Conservation (phyloP, 2,329 filamentous ascomycete genomes). For the Hymenotorrendiella dingleyae region DNA sequence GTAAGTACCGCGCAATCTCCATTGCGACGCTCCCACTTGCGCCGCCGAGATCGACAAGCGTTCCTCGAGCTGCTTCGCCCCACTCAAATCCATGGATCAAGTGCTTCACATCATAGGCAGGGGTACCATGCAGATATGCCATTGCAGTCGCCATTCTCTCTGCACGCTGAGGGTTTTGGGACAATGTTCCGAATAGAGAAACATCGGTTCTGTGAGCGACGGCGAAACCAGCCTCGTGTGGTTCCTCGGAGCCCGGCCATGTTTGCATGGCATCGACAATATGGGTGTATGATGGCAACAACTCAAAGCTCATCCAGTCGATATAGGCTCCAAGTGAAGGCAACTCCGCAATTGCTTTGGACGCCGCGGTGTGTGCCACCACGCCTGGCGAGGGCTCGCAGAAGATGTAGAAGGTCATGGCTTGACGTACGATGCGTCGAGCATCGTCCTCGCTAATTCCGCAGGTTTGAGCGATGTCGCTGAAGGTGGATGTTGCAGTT, state of each 20-base stretch:
- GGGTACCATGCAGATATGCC: not conserved
- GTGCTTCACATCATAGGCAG: not conserved
- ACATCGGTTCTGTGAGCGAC: not conserved
- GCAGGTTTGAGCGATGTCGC: conserved; percentile 14
- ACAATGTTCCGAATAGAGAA: not conserved
- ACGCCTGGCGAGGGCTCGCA: conserved; percentile 1
- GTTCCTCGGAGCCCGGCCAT: conserved; percentile 8
- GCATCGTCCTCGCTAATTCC: conserved; percentile 8
- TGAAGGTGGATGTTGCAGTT: conserved; percentile 13
- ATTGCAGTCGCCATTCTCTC: not conserved
- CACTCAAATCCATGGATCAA: not conserved
- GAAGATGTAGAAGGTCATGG: conserved; percentile 7
- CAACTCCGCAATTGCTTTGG: not conserved
- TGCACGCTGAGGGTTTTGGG: not conserved
- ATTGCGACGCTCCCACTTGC: conserved; percentile 21
- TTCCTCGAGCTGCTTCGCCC: not conserved
- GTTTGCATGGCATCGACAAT: conserved; percentile 9
- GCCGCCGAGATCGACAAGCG: conserved; percentile 20
- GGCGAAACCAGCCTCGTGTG: conserved; percentile 4
- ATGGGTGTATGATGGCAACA: conserved; percentile 2
- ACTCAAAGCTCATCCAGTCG: conserved; percentile 1
- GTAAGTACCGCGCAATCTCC: conserved; percentile 17
- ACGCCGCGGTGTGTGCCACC: conserved; percentile 4
- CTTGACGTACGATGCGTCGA: conserved; percentile 11
- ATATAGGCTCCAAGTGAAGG: conserved; percentile 1